A percentile compares a stretch with the other conserved stretches of the same genome.
Evolutionary conservation across 1,284 basidiomycete species (phyloP).

Genomic region (Heliocybe sulcata): DNA sequence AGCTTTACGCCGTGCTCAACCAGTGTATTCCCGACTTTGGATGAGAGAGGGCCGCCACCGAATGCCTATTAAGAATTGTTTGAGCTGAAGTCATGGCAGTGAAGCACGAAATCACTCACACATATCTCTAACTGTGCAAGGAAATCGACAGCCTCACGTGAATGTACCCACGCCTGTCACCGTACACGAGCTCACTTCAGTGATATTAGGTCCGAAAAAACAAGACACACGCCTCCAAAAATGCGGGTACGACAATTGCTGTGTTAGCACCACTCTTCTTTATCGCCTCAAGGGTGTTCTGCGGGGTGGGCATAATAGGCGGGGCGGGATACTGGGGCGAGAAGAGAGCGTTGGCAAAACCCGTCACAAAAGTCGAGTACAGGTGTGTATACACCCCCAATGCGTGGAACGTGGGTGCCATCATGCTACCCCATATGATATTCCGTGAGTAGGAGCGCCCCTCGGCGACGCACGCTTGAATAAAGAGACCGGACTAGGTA

Average conservation of each 20-base stretch:
- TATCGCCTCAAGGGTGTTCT: constrained; percentile 11
- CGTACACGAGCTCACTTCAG: neutral
- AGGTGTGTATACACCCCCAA: constrained; percentile 12
- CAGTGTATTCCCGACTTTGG: neutral
- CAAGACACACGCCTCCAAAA: constrained; percentile 12
- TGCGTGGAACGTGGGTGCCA: constrained; percentile 15
- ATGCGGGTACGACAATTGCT: constrained; percentile 10
- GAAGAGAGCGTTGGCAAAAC: constrained; percentile 8
- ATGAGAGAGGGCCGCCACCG: neutral
- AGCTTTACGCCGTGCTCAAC: neutral
- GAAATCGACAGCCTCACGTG: constrained; percentile 10
- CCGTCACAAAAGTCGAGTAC: constrained; percentile 7
- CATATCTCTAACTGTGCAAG: constrained; percentile 9
- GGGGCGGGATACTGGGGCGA: constrained; percentile 9
- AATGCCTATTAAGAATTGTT: constrained; percentile 4
- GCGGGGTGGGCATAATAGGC: constrained; percentile 11
- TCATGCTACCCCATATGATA: constrained; percentile 5
- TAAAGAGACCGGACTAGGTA: neutral
- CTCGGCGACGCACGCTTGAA: neutral
- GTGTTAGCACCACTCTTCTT: constrained; percentile 4
- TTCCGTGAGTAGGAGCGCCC: neutral
- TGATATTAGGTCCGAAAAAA: neutral
- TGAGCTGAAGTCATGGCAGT: neutral
- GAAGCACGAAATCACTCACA: neutral
- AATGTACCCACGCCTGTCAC: constrained; percentile 12